Conservation (phyloP, 331 rosid genomes). For the Malus hybrid region DNA sequence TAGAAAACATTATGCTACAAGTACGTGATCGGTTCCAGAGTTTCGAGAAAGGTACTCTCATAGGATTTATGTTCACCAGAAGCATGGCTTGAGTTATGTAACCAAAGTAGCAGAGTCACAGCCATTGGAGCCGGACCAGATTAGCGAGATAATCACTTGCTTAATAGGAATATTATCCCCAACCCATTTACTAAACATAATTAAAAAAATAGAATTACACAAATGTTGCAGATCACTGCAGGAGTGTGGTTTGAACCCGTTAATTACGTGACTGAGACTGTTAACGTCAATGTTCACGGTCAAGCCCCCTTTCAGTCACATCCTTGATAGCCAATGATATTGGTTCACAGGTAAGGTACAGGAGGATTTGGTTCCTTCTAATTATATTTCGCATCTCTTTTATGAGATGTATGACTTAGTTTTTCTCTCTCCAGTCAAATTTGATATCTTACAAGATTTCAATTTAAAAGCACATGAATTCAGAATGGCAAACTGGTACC, state of each 20-base stretch:
- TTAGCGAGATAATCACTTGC: background rate
- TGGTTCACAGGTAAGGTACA: background rate
- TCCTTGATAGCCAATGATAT: background rate
- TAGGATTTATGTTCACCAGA: background rate
- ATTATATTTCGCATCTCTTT: background rate
- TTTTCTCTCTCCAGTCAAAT: background rate
- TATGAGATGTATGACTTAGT: background rate
- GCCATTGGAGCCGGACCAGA: background rate
- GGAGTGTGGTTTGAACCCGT: background rate
- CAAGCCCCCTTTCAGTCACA: background rate
- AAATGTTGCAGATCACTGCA: background rate
- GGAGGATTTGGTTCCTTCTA: background rate
- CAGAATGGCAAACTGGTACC: constrained; percentile 29
- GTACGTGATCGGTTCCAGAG: too few relatives aligned
- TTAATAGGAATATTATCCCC: background rate
- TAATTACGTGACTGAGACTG: background rate
- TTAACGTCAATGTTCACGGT: background rate
- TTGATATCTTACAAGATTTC: background rate
- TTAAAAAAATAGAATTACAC: background rate
- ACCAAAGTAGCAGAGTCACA: background rate
- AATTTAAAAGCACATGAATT: background rate
- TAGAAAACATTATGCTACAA: background rate
- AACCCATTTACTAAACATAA: too few relatives aligned
- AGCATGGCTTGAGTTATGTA: background rate
- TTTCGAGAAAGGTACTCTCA: background rate